Base-by-base conservation (phyloP, 352 stramenopile species). In the Pythium pyrilobum region DNA sequence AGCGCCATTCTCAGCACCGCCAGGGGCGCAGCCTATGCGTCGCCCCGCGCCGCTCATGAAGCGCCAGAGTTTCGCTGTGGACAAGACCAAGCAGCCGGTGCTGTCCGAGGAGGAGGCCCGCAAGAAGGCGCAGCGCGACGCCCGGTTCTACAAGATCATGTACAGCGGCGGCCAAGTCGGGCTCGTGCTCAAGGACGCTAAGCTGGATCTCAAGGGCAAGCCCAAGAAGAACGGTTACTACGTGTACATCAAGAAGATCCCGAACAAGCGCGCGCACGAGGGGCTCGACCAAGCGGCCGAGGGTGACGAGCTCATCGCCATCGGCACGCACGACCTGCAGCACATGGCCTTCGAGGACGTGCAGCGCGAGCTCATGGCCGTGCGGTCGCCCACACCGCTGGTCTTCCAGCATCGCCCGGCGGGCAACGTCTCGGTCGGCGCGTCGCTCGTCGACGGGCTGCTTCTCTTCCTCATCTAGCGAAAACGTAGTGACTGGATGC, bases 241-340 rank as follows among this genome's bases (percentile, higher is more conserved):
- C 31, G 77, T 77, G 21, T 60, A 69, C 36, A 67, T 91, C 34
- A 75, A 76, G 28, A 74, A 72, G 27, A 67, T 89, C 25, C 83
- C 71, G n/a, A 65, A 83, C 45, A 49, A 74, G 7, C 60, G 47
- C 12, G 75, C 65, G n/a, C 67, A 74, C 9, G 63, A 69, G 1
- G 75, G 74, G 16, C 59, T 88, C 40, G 75, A 90, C 39, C 69
- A 79, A 36, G 76, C 69, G 40, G 62, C 53, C 12, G 42, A 66
- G 0, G 77, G 77, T 16, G 80, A 90, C 52, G 57, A 87, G 66
- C 73, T 90, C 41, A 84, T 91, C 60, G 80, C 75, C 25, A 87
- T 91, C 34, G 80, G 69, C 25, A 64, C 65, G 32, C 71, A 58
- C 36, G 80, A 91, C 59, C 53, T 91, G 53, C 75, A 88, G 62